Base-by-base conservation (phyloP, 805 yeast species). In the Saturnispora dispora region DNA sequence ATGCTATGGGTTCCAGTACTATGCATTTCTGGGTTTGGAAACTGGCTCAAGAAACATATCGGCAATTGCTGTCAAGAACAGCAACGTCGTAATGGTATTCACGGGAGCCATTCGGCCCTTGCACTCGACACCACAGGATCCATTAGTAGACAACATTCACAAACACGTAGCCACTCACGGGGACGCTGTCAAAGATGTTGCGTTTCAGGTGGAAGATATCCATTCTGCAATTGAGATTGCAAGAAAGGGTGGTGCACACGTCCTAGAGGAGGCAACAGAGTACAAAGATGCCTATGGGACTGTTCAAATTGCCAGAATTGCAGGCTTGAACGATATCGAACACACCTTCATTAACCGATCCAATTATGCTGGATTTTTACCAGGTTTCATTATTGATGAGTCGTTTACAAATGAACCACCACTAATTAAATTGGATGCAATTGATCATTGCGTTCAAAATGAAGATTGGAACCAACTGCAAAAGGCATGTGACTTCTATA, bases 361-460 rank as follows among this genome's bases (percentile, higher is more conserved):
- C 3, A 44, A 56, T 1, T 65, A 66, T 48, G 44, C 43, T 0
- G 67, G 66, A 0, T 66, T 63, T 39, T 47, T 66, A 23, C 65
- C 63, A 1, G 67, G 64, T 11, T 53, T 36, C 54, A 52, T 46
- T 45, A 43, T 22, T 36, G 46, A 43, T 1, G 22, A 40, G 10
- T n/a, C 25, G 5, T 23, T 35, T 4, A 27, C 20, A 0, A 46
- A 52, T 11, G 23, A 33, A 7, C 46, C 40, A 9, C 20, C 43
- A 10, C 47, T 41, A 20, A 63, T 79, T 17, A 53, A 63, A 0
- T 65, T 83, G 39, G 58, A 58, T 1, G 59, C 62, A 5, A 76
- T 88, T 53, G 96, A 87, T 65, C 96, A 87, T 60, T 82, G 88
- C 60, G 96, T 88, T 18, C 90, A 84, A 57, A 87, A 85, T 65